These are phyloP conservation scores for Pyronema omphalodes DNA, from an alignment of 495 filamentous ascomycete genomes.

Conservation along the genomic window DNA sequence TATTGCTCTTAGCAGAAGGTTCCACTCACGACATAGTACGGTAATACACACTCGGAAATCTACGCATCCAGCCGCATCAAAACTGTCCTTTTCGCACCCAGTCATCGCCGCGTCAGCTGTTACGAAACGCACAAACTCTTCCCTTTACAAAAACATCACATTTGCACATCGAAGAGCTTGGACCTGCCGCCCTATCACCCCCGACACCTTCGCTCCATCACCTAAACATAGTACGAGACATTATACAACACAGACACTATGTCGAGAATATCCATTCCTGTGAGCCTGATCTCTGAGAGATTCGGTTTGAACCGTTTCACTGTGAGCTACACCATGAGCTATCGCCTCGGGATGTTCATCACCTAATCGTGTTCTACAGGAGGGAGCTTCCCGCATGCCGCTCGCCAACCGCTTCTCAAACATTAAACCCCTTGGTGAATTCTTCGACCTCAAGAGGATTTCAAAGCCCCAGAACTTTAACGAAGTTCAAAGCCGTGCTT, in stretches of 20 bases:
- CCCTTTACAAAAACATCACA: not conserved
- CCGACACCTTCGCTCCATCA: too few species aligned
- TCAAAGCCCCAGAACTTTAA: conserved; percentile 83
- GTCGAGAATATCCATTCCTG: conserved; percentile 76
- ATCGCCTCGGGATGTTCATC: not conserved
- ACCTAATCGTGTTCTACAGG: conserved; percentile 31
- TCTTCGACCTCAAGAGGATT: conserved; percentile 84
- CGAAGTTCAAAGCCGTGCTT: conserved; percentile 82
- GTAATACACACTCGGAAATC: not conserved
- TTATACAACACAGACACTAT: conserved; percentile 32
- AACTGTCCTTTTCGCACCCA: not conserved
- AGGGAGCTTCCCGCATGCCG: conserved; percentile 49
- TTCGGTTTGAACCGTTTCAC: conserved; percentile 51
- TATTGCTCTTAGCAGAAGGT: not conserved
- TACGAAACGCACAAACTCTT: not conserved
- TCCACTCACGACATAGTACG: not conserved
- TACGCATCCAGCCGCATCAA: not conserved
- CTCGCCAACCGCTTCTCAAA: conserved; percentile 74
- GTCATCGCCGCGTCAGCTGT: not conserved
- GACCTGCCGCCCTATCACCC: too few species aligned
- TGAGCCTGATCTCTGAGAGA: conserved; percentile 79
- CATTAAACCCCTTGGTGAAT: conserved; percentile 77
- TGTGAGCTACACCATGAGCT: conserved; percentile 6
- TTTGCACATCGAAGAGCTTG: not conserved
- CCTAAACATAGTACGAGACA: not conserved